These are phyloP conservation scores for Coemansia sp. DNA, from an alignment of 192 early-diverging fungal genomes.

Conservation along the genomic window DNA sequence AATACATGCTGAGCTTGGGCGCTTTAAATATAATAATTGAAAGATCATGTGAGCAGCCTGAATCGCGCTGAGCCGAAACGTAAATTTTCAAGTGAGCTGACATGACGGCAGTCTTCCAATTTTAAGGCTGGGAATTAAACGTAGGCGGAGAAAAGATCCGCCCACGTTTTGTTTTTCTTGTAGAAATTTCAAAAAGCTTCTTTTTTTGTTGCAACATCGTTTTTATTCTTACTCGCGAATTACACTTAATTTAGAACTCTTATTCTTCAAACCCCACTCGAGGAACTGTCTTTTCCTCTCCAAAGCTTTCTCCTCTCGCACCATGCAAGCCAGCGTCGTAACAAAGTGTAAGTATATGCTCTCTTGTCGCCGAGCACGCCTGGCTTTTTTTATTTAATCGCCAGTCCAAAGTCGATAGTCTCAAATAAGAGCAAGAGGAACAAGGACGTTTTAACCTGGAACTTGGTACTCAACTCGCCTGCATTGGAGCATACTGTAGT, in stretches of 20 bases:
- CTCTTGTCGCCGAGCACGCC: background rate
- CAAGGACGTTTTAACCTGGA: background rate
- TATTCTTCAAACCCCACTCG: constrained; percentile 3
- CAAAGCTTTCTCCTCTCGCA: constrained; percentile 1
- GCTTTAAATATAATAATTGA: background rate
- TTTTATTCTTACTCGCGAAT: constrained; percentile 3
- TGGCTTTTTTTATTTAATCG: background rate
- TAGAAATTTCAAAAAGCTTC: constrained; percentile 7
- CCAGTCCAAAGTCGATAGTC: background rate
- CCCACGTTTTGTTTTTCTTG: constrained; percentile 10
- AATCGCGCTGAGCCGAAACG: background rate
- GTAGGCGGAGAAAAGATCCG: background rate
- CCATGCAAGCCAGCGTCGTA: constrained; percentile 6
- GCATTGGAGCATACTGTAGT: constrained; percentile 16
- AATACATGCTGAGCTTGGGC: background rate
- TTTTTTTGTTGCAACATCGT: constrained; percentile 6
- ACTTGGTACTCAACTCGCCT: background rate
- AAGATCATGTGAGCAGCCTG: background rate
- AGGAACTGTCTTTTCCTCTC: background rate
- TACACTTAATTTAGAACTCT: constrained; percentile 7
- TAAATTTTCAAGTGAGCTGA: background rate
- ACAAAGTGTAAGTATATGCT: constrained; percentile 15
- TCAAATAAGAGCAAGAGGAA: background rate
- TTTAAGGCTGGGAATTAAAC: constrained; percentile 5
- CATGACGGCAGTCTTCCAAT: background rate